phyloP scores from a whole-genome alignment of 1,284 basidiomycete genomes.

The Cryptococcus sp. region DNA sequence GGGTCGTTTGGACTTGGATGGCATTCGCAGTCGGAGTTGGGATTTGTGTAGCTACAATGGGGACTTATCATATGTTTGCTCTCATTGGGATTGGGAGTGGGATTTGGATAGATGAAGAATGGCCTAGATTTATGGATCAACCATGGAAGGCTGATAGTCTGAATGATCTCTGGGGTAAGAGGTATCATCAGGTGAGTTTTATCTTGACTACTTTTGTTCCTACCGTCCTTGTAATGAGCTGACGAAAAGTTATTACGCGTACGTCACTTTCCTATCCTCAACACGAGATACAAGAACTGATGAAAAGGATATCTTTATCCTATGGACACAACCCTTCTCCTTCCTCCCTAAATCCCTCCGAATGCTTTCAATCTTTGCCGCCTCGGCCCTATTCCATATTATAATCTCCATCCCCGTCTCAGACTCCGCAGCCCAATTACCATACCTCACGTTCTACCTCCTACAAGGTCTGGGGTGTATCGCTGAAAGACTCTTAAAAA shows the following conservation, averaged over 20 bases:
- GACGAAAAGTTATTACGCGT: background rate
- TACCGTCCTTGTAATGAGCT: too few species aligned
- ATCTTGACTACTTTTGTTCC: too few species aligned
- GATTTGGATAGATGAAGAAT: conserved; percentile 6
- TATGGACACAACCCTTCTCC: background rate
- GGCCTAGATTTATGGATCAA: conserved; percentile 4
- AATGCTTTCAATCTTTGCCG: background rate
- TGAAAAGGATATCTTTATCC: background rate
- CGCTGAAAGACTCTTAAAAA: background rate
- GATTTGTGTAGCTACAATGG: background rate
- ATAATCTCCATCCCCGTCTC: background rate
- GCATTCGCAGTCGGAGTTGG: background rate
- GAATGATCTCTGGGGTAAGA: conserved; percentile 8
- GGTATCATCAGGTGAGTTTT: conserved; percentile 6
- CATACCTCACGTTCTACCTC: background rate
- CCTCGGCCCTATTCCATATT: background rate
- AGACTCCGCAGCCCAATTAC: background rate
- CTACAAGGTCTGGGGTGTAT: background rate
- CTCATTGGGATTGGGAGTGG: conserved; percentile 3
- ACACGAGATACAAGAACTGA: background rate
- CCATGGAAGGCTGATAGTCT: conserved; percentile 6
- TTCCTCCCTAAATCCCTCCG: background rate
- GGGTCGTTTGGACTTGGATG: background rate
- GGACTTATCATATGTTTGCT: conserved; percentile 3
- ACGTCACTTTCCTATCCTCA: background rate